phyloP scores from a whole-genome alignment of 495 filamentous ascomycete species.

The Talaromyces borbonicus region DNA sequence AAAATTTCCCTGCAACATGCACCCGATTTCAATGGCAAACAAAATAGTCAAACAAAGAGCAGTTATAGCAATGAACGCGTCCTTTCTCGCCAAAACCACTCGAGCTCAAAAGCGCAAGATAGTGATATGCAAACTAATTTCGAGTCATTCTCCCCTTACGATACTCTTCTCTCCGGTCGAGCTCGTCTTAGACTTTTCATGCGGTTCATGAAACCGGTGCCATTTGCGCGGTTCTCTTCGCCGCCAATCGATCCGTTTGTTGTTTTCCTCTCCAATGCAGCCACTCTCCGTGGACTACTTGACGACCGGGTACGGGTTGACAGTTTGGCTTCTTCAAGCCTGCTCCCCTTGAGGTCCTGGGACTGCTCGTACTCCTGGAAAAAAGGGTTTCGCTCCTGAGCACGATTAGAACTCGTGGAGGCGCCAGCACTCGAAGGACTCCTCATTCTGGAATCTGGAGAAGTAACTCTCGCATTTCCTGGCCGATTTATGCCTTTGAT shows the following conservation, averaged over 20 bases:
- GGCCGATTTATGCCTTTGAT: conserved; percentile 58
- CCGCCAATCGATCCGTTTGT: conserved; percentile 45
- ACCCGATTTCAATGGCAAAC: conserved; percentile 1
- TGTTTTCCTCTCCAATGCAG: conserved; percentile 53
- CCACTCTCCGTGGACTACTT: conserved; percentile 49
- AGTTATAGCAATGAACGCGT: neutral
- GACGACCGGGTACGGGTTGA: conserved; percentile 42
- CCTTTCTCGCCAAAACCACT: neutral
- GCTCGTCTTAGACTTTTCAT: conserved; percentile 76
- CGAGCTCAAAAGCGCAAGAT: neutral
- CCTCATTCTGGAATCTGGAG: conserved; percentile 40
- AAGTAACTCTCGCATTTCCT: conserved; percentile 40
- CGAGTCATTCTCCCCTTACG: neutral
- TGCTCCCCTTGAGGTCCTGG: conserved; percentile 58
- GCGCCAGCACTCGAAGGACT: conserved; percentile 22
- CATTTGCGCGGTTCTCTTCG: conserved; percentile 29
- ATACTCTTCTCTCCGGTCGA: conserved; percentile 32
- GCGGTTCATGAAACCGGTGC: conserved; percentile 65
- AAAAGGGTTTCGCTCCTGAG: conserved; percentile 69
- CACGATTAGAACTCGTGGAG: conserved; percentile 20
- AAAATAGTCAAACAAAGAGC: neutral
- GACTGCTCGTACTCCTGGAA: conserved; percentile 73
- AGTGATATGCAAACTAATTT: neutral
- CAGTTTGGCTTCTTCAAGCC: conserved; percentile 42
- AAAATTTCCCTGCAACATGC: conserved; percentile 1